Evolutionary conservation across 371 early-diverging fungal genomes (phyloP), one percentile per base, ranked within the genome.

Genomic region (Mucor saturninus): DNA sequence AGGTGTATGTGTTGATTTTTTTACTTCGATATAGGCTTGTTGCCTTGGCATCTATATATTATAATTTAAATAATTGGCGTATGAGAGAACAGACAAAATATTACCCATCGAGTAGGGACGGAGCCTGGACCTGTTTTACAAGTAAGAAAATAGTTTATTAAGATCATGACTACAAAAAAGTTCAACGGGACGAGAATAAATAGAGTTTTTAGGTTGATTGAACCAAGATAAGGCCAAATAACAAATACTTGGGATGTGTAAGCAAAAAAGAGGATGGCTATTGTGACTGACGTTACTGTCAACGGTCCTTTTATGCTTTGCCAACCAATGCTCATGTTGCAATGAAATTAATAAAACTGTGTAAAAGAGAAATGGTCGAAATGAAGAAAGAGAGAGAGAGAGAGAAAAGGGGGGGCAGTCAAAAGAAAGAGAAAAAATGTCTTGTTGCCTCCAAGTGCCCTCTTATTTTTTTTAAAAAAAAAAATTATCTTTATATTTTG

Each of bases 61-160:
- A 10, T 30, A 32, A 7, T 15, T n/a, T n/a, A n/a, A n/a, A n/a
- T n/a, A n/a, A n/a, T n/a, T n/a, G n/a, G 21, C 21, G 21, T 21
- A 1, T 21, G 21, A 21, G 21, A 21, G 21, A 37, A 39, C 30
- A 8, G 28, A 28, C 7, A 5, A 48, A 28, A 48, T 2, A 48
- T 28, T 73, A 88, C 89, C 83, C 85, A 95, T 30, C 77, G 88
- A 5, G 61, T 61, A 21, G 96, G 96, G 2, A 93, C 91, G 11
- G 69, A 54, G 11, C 97, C 98, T 0, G 98, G 95, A 61, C 90
- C 81, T 21, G 92, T 92, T 2, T 73, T 70, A 60, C 86, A 86
- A 2, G 92, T 91, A 35, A 93, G 78, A 61, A 83, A 88, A 74
- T 96, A 98, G 82, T 96, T 93, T 69, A 87, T 69, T 73, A 84